These are phyloP conservation scores for Vicia villosa DNA, from an alignment of 306 rosid genomes.

Conservation along the genomic window DNA sequence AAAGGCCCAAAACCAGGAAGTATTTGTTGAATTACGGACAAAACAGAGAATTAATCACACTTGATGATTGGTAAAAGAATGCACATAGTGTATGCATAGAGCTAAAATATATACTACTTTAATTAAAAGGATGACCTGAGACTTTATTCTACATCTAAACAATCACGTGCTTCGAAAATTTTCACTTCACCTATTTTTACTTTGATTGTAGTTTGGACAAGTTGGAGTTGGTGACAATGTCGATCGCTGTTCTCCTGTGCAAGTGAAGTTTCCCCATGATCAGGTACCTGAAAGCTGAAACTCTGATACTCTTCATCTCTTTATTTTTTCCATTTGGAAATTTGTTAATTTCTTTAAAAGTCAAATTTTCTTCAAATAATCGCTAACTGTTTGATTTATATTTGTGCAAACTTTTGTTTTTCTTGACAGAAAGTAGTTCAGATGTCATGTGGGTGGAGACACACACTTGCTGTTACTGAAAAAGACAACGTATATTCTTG, in stretches of 20 bases:
- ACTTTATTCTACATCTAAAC: constrained; percentile 5
- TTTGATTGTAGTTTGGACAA: constrained; percentile 81
- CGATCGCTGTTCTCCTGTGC: constrained; percentile 76
- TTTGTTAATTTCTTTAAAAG: neutral
- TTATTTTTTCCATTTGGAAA: constrained; percentile 3
- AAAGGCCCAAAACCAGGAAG: too few relatives aligned
- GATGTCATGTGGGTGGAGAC: constrained; percentile 96
- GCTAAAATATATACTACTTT: constrained; percentile 12
- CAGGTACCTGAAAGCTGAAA: constrained; percentile 57
- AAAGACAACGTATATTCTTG: constrained; percentile 83
- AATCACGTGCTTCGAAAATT: neutral
- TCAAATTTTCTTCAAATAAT: constrained; percentile 4
- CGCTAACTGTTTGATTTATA: neutral
- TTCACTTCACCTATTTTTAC: constrained; percentile 23
- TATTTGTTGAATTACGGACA: constrained; percentile 35
- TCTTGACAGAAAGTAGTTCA: constrained; percentile 68
- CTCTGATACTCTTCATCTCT: constrained; percentile 20
- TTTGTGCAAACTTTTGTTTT: constrained; percentile 27
- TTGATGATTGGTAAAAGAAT: too few relatives aligned
- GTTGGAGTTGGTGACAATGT: constrained; percentile 84
- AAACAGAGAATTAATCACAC: constrained; percentile 23
- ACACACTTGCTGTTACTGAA: constrained; percentile 85
- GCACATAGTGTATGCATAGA: constrained; percentile 27
- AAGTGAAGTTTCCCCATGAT: constrained; percentile 72
- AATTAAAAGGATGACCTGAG: neutral